Evolutionary conservation across 1,139 yeast species (phyloP).

Genomic region (Candida sojae): DNA sequence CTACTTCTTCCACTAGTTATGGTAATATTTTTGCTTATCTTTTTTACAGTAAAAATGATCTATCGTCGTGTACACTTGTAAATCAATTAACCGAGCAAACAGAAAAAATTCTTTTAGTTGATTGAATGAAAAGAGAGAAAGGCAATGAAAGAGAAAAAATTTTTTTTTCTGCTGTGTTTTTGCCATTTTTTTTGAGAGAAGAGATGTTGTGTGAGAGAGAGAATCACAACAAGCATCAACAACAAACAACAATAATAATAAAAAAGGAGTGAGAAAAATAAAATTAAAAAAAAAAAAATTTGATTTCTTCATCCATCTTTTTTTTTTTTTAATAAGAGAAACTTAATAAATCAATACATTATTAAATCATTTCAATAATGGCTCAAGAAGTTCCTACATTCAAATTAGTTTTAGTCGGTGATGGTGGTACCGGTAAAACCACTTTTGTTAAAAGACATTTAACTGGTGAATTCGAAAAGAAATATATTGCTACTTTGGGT

Average conservation of each 20-base stretch:
- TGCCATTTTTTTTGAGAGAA: too few relatives aligned
- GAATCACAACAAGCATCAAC: too few relatives aligned
- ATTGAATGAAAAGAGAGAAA: too few relatives aligned
- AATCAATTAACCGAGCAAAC: too few relatives aligned
- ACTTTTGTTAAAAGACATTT: slow-evolving; percentile 99
- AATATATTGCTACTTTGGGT: slow-evolving; percentile 98
- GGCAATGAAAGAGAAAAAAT: too few relatives aligned
- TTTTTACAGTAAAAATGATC: too few relatives aligned
- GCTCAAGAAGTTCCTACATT: slow-evolving; percentile 93
- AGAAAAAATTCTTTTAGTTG: not conserved
- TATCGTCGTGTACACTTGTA: too few relatives aligned
- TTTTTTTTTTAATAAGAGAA: not conserved
- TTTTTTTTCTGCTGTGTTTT: too few relatives aligned
- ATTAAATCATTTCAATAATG: slow-evolving; percentile 28
- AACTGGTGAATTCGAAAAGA: slow-evolving; percentile 99
- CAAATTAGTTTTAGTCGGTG: slow-evolving; percentile 98
- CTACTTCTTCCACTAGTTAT: too few relatives aligned
- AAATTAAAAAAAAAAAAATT: not conserved
- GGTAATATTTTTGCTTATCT: too few relatives aligned
- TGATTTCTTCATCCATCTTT: slow-evolving; percentile 1
- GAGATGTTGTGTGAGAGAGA: too few relatives aligned
- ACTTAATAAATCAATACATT: not conserved
- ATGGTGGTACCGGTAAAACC: slow-evolving; percentile 99
- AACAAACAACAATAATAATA: too few relatives aligned
- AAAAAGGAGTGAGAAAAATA: not conserved